A percentile compares a stretch with the other conserved stretches of the same genome.
Evolutionary conservation across 331 rosid species (phyloP).

Genomic region (Pyracantha coccinea): DNA sequence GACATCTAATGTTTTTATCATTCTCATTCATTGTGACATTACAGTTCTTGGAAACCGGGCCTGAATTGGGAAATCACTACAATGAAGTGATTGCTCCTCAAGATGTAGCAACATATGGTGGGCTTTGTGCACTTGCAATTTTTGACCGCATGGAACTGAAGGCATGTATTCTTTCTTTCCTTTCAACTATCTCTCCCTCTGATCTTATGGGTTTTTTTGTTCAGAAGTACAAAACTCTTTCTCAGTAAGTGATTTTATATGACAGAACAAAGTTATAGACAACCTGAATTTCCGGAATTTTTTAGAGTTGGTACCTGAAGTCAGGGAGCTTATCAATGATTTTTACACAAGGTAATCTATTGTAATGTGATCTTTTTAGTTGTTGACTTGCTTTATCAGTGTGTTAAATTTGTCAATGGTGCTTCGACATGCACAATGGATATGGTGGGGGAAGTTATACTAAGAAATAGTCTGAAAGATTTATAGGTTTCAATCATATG

Average conservation of each 20-base stretch:
- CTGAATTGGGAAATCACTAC: slow-evolving; percentile 70
- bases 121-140: slow-evolving; percentile 97
- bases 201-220: neutral
- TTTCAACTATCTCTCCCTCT: neutral
- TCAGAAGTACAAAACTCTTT: slow-evolving; percentile 1
- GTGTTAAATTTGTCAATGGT: neutral
- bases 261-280: slow-evolving; percentile 93
- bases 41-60: slow-evolving; percentile 83
- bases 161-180: slow-evolving; percentile 43
- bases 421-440: neutral
- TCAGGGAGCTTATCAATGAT: slow-evolving; percentile 91
- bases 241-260: slow-evolving; percentile 20
- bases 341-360: slow-evolving; percentile 79
- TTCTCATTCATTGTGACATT: slow-evolving; percentile 14
- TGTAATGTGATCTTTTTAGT: neutral
- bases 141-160: slow-evolving; percentile 89
- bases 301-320: slow-evolving; percentile 94
- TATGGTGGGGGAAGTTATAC: neutral
- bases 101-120: slow-evolving; percentile 97
- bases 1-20: neutral
- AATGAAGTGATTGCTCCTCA: slow-evolving; percentile 94
- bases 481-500: neutral
- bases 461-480: neutral
- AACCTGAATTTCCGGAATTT: slow-evolving; percentile 78
- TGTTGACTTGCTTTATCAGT: neutral